A percentile compares a stretch with the other conserved stretches of the same genome.
Evolutionary conservation across 495 filamentous ascomycete genomes (phyloP).

Genomic region (Letharia lupina): DNA sequence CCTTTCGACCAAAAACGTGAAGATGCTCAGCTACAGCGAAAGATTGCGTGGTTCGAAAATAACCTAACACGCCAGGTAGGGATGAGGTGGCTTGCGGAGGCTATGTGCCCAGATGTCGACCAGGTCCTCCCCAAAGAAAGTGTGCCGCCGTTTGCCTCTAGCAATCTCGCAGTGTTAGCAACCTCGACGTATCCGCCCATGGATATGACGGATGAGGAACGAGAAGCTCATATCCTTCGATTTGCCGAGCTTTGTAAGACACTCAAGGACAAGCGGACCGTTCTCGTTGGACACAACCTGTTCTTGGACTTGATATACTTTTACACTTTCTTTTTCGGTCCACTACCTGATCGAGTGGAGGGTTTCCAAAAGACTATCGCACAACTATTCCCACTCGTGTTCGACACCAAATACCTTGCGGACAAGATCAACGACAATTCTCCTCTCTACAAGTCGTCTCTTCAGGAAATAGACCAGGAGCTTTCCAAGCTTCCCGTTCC

Average conservation of each 20-base stretch:
- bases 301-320: slow-evolving; percentile 69
- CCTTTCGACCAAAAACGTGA: slow-evolving; percentile 42
- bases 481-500: slow-evolving; percentile 36
- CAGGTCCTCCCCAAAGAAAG: slow-evolving; percentile 6
- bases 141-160: slow-evolving; percentile 33
- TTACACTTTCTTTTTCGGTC: slow-evolving; percentile 59
- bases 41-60: slow-evolving; percentile 33
- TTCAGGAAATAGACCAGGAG: slow-evolving; percentile 42
- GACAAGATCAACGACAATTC: slow-evolving; percentile 42
- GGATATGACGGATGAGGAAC: background rate
- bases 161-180: slow-evolving; percentile 45
- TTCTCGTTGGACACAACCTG: slow-evolving; percentile 56
- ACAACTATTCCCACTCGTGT: slow-evolving; percentile 54
- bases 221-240: slow-evolving; percentile 18
- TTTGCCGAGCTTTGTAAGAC: slow-evolving; percentile 30
- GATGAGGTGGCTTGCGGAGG: slow-evolving; percentile 64
- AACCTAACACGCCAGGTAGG: slow-evolving; percentile 46
- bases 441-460: slow-evolving; percentile 41
- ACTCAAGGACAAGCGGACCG: slow-evolving; percentile 37
- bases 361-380: slow-evolving; percentile 51
- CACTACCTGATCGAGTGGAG: slow-evolving; percentile 50
- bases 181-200: slow-evolving; percentile 6
- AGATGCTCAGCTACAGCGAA: slow-evolving; percentile 32
- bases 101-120: slow-evolving; percentile 33
- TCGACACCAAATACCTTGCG: slow-evolving; percentile 74